phyloP scores from a whole-genome alignment of 768 basidiomycete species.

The Pisolithus sp. region DNA sequence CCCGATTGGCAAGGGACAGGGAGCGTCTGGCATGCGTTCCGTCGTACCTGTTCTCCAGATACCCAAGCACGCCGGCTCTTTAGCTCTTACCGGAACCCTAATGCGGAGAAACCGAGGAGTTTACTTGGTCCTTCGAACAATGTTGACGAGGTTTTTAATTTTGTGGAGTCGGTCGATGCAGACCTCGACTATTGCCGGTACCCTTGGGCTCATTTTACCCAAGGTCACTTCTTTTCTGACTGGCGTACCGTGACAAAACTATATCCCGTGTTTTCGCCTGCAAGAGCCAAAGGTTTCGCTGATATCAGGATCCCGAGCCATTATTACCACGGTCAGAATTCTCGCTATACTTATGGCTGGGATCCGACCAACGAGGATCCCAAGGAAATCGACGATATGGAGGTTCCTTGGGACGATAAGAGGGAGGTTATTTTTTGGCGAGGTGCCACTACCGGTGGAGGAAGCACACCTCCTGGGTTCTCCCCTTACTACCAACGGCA shows the following conservation, averaged over 20 bases:
- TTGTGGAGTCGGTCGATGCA: constrained; percentile 55
- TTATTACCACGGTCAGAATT: constrained; percentile 85
- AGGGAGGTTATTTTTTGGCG: constrained; percentile 88
- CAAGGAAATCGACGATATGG: constrained; percentile 78
- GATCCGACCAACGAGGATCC: constrained; percentile 68
- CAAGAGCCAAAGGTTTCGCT: constrained; percentile 75
- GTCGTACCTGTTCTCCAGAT: constrained; percentile 80
- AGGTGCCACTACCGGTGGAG: constrained; percentile 94
- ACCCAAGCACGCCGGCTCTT: constrained; percentile 80
- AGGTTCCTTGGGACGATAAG: constrained; percentile 86
- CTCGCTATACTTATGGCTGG: constrained; percentile 87
- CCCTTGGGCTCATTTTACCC: constrained; percentile 79
- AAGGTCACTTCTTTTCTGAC: constrained; percentile 97
- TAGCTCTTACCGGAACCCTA: constrained; percentile 59
- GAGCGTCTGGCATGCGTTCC: constrained; percentile 89
- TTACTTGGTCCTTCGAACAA: constrained; percentile 19
- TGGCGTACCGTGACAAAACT: constrained; percentile 83
- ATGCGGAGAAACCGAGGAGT: constrained; percentile 21
- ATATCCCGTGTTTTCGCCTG: constrained; percentile 94
- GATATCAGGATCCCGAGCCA: constrained; percentile 95
- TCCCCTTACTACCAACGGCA: constrained; percentile 81
- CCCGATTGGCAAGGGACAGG: constrained; percentile 85
- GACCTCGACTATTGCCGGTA: constrained; percentile 70
- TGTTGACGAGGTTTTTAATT: constrained; percentile 54
- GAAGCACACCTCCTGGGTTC: constrained; percentile 80